Evolutionary conservation across 2,329 filamentous ascomycete species (phyloP).

Genomic region (Shiraia bambusicola): DNA sequence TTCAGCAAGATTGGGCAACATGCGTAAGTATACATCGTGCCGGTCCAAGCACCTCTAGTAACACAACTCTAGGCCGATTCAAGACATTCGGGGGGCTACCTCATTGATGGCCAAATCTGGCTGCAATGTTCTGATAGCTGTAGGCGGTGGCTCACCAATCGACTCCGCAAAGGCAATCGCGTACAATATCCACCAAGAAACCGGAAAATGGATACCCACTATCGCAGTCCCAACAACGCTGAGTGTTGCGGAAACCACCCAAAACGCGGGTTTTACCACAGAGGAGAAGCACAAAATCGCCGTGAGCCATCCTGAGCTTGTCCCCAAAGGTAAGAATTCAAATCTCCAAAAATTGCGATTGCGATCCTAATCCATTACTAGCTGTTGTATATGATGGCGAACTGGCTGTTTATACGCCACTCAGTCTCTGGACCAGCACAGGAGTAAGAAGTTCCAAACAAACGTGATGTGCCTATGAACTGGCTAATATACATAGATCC

Average conservation of each 20-base stretch:
- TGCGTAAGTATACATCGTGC: constrained; percentile 44
- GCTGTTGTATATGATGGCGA: constrained; percentile 57
- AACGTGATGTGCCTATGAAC: background rate
- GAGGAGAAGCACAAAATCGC: constrained; percentile 54
- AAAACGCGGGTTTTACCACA: constrained; percentile 55
- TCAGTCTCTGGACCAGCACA: constrained; percentile 54
- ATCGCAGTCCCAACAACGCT: constrained; percentile 44
- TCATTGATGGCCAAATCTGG: constrained; percentile 39
- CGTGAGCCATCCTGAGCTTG: constrained; percentile 49
- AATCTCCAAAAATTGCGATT: no score
- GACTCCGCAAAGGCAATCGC: constrained; percentile 48
- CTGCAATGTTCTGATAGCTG: constrained; percentile 38
- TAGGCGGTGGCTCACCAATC: constrained; percentile 55
- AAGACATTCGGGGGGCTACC: constrained; percentile 41
- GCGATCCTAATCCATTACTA: constrained; percentile 7
- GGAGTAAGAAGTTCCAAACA: constrained; percentile 34
- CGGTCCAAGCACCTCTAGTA: constrained; percentile 1
- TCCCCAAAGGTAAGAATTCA: constrained; percentile 34
- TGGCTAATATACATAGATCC: constrained; percentile 37
- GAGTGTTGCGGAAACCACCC: constrained; percentile 58
- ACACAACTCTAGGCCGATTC: constrained; percentile 31
- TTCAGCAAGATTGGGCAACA: constrained; percentile 59
- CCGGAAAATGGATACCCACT: constrained; percentile 41
- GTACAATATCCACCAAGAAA: constrained; percentile 42
- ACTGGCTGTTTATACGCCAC: constrained; percentile 54